Evolutionary conservation across 2,329 filamentous ascomycete species (phyloP).

Genomic region (Aureobasidium melanogenum): DNA sequence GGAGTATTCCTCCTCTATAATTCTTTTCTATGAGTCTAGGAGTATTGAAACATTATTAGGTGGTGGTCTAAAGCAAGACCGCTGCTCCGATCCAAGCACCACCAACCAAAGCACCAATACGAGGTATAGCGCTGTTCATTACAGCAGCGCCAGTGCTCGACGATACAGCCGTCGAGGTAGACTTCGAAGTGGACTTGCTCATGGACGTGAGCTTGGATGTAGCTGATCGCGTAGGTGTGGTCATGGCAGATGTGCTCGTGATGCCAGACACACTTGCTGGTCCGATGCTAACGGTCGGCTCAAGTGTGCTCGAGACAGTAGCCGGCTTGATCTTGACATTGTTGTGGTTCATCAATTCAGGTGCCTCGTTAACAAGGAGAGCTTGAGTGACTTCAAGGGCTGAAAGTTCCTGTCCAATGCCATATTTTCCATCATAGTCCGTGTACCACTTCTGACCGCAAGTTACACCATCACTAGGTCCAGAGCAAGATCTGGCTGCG

Average conservation of each 20-base stretch:
- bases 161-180: not conserved
- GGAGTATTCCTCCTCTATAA: not conserved
- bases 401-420: constrained; percentile 36
- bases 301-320: not conserved
- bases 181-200: not conserved
- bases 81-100: constrained; percentile 1
- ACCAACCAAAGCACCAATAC: not conserved
- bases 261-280: constrained; percentile 1
- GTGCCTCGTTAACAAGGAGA: constrained; percentile 23
- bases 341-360: not conserved
- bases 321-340: constrained; percentile 6
- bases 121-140: not conserved
- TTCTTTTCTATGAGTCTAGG: not conserved
- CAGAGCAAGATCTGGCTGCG: constrained; percentile 36
- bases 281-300: constrained; percentile 1
- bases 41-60: not conserved
- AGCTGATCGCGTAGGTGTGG: not conserved
- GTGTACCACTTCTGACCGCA: constrained; percentile 41
- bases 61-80: not conserved
- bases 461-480: constrained; percentile 29
- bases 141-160: not conserved
- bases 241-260: not conserved
- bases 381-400: constrained; percentile 38
- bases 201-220: not conserved
- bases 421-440: constrained; percentile 32